Evolutionary conservation across 768 basidiomycete species (phyloP), one percentile per base, ranked within the genome.

Genomic region (Thelephora ganbajun): DNA sequence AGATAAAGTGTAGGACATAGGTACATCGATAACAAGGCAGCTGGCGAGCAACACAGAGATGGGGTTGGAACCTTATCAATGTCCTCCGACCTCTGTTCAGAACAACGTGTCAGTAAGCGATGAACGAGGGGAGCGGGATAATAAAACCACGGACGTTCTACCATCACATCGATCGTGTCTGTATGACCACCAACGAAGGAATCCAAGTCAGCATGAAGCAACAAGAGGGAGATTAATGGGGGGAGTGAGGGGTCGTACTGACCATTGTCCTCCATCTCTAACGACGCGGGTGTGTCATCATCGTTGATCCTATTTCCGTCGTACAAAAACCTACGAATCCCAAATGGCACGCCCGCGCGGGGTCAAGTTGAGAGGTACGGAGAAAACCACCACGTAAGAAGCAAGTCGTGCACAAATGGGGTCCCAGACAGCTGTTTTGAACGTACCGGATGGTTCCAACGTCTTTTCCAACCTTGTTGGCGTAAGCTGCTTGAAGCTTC

Each of bases 91-190:
- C 39, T 41, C 39, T 41, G 39, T 16, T 41, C 39, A 41, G 9
- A 9, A 2, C 2, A 7, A 41, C 14, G 12, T 14, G 16, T 22
- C 2, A 41, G 14, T 14, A 44, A 51, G 30, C 54, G 51, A 46
- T 47, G 48, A 47, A 56, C n/a, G 45, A 23, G 45, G 35, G 20
- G 37, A 33, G 48, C 44, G 18, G 26, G 50, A 35, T 33, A 50
- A 52, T 39, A 49, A 44, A 26, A 42, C 11, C n/a, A 74, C 80
- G 53, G 69, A 93, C 90, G 91, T 69, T 94, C 90, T 50, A 94
- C 85, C 83, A 92, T 88, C 52, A 93, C 92, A 72, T 97, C 92
- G 65, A 97, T 91, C 6, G 89, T 80, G 61, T 97, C 92, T 80
- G 57, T 19, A 45, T 48, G 26, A 50, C 18, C 39, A 41, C 22